Percentiles rank a stretch among this genome's conserved stretches.
Conservation (phyloP, 2,329 filamentous ascomycete genomes). For the Xylaria sp. region DNA sequence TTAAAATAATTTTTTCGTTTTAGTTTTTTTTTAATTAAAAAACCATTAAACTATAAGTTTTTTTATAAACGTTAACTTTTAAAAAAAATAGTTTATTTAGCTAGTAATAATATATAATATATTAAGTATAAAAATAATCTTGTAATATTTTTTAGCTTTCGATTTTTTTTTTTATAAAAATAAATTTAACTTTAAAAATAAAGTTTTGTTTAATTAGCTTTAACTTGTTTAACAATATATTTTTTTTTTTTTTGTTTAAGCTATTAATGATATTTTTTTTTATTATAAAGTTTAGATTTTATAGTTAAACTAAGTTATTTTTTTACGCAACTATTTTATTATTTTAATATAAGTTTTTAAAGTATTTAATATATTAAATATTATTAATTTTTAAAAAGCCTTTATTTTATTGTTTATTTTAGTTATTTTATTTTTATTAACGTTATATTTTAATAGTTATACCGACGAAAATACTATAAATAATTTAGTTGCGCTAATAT, state of each 20-base stretch:
- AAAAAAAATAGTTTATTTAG: background rate
- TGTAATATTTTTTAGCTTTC: background rate
- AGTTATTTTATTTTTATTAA: background rate
- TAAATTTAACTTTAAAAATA: too few species aligned
- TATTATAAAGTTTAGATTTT: background rate
- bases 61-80: background rate
- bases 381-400: background rate
- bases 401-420: too few species aligned
- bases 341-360: background rate
- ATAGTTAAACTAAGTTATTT: background rate
- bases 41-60: background rate
- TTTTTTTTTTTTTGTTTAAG: too few species aligned
- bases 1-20: too few species aligned
- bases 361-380: background rate
- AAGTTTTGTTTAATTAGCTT: too few species aligned
- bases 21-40: conserved; percentile 2
- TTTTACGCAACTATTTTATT: background rate
- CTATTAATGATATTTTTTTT: background rate
- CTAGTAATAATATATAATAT: too few species aligned
- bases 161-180: background rate
- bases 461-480: background rate
- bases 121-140: too few species aligned
- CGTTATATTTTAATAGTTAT: background rate
- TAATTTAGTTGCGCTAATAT: background rate
- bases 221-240: background rate